These are phyloP conservation scores for Fusarium sp. DNA, from an alignment of 2,329 filamentous ascomycete species.

Conservation along the genomic window DNA sequence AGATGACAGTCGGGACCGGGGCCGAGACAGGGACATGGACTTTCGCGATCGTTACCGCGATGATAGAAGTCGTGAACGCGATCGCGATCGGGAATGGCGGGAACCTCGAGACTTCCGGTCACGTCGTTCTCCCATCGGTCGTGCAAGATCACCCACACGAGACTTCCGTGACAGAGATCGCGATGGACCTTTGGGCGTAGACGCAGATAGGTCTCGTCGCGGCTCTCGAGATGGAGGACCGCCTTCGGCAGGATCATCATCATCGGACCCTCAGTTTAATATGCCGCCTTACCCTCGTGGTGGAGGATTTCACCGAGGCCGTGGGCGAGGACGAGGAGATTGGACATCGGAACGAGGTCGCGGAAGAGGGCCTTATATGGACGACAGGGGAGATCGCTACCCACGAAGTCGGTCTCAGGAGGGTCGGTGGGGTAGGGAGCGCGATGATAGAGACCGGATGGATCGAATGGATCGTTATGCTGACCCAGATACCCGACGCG, in stretches of 20 bases:
- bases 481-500: conserved; percentile 57
- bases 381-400: conserved; percentile 72
- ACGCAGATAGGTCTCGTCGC: conserved; percentile 74
- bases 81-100: conserved; percentile 63
- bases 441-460: conserved; percentile 65
- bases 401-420: conserved; percentile 75
- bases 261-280: conserved; percentile 74
- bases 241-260: conserved; percentile 76
- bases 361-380: conserved; percentile 66
- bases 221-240: conserved; percentile 78
- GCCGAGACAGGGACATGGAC: conserved; percentile 70
- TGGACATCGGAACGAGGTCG: conserved; percentile 62
- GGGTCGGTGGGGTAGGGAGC: conserved; percentile 68
- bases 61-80: conserved; percentile 70
- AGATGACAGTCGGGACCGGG: conserved; percentile 72
- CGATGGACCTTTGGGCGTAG: conserved; percentile 71
- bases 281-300: conserved; percentile 65
- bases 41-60: conserved; percentile 71
- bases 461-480: conserved; percentile 59
- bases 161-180: conserved; percentile 72
- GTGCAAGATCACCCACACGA: conserved; percentile 74
- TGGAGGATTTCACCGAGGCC: conserved; percentile 67
- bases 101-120: conserved; percentile 55
- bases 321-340: conserved; percentile 61
- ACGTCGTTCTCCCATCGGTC: conserved; percentile 69